Conservation (phyloP, 129 eudicot genomes). For the Flaveria trinervia region DNA sequence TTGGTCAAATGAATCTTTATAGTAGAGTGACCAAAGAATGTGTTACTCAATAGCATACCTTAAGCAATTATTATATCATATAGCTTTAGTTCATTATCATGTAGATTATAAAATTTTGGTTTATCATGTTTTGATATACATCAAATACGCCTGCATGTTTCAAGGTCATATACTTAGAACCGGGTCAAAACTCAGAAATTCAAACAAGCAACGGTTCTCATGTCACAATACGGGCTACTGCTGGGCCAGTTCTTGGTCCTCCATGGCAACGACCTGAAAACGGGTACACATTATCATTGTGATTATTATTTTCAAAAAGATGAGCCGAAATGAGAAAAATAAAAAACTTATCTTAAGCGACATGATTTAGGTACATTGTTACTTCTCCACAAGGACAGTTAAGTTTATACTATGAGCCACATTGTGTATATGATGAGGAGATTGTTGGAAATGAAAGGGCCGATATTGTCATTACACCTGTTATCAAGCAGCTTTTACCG, state of each 20-base stretch:
- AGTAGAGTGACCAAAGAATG: not conserved
- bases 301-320: not conserved
- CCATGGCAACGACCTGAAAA: slow-evolving; percentile 99
- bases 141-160: not conserved
- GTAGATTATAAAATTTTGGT: not conserved
- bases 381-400: slow-evolving; percentile 62
- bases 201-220: slow-evolving; percentile 53
- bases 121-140: slow-evolving; percentile 16
- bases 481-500: slow-evolving; percentile 80
- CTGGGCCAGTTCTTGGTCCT: slow-evolving; percentile 93
- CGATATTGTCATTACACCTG: slow-evolving; percentile 91
- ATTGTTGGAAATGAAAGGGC: slow-evolving; percentile 64
- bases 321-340: not conserved
- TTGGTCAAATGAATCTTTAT: not conserved
- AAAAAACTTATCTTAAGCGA: not conserved
- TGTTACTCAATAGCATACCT: not conserved
- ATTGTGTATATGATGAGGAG: slow-evolving; percentile 69
- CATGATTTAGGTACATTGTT: slow-evolving; percentile 64
- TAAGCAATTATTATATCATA: not conserved
- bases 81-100: not conserved
- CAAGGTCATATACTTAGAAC: slow-evolving; percentile 81
- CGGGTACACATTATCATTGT: slow-evolving; percentile 47
- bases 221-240: slow-evolving; percentile 71
- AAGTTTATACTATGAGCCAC: slow-evolving; percentile 88
- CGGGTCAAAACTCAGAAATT: slow-evolving; percentile 68